These are phyloP conservation scores for Pterulicium gracile DNA, from an alignment of 1,284 basidiomycete species.

Conservation along the genomic window DNA sequence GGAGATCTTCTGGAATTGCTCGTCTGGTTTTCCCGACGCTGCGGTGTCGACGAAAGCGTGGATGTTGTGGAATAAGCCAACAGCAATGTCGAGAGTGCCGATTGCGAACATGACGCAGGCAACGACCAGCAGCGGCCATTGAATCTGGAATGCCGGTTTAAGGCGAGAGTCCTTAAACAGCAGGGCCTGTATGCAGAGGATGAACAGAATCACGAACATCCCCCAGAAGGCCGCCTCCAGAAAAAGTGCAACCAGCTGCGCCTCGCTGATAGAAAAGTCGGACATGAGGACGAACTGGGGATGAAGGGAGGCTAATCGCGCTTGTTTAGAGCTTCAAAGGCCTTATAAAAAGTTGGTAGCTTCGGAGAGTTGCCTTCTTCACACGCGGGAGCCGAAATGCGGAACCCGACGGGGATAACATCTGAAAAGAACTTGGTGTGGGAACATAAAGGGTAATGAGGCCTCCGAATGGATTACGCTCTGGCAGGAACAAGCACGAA, in stretches of 20 bases:
- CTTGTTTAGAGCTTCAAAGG: too few species aligned
- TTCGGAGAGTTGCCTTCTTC: too few species aligned
- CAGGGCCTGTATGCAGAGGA: slow-evolving; percentile 5
- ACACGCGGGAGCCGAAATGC: too few species aligned
- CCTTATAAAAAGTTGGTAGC: too few species aligned
- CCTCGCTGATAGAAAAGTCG: slow-evolving; percentile 7
- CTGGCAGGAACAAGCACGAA: too few species aligned
- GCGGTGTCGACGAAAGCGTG: slow-evolving; percentile 4
- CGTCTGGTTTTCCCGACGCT: slow-evolving; percentile 3
- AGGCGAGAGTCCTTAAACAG: slow-evolving; percentile 3
- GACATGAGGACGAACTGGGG: too few species aligned
- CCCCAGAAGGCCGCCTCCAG: slow-evolving; percentile 7
- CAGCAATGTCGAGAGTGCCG: slow-evolving; percentile 4
- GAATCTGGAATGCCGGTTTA: background rate
- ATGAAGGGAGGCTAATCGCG: too few species aligned
- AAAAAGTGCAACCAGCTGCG: slow-evolving; percentile 6
- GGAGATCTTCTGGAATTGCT: slow-evolving; percentile 5
- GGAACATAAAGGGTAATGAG: too few species aligned
- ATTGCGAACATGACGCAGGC: slow-evolving; percentile 4
- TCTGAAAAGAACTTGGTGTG: too few species aligned
- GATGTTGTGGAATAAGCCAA: slow-evolving; percentile 5
- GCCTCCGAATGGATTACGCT: too few species aligned
- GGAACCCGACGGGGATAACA: too few species aligned
- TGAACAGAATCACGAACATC: slow-evolving; percentile 7
- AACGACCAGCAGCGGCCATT: slow-evolving; percentile 6